These are phyloP conservation scores for Hemileccinum impolitum DNA, from an alignment of 768 basidiomycete genomes.

Conservation along the genomic window DNA sequence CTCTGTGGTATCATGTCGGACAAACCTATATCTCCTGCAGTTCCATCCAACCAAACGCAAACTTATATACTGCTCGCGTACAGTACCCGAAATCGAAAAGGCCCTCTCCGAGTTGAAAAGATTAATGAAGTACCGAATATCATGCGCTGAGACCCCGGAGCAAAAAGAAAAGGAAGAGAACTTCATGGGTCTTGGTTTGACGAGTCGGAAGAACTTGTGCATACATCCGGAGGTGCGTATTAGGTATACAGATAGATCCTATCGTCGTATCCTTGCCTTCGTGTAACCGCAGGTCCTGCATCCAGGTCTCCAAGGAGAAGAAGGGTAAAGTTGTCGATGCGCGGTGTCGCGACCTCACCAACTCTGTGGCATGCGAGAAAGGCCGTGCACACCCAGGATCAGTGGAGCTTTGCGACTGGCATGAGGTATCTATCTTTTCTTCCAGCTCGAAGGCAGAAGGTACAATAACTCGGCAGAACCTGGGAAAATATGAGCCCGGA, in stretches of 20 bases:
- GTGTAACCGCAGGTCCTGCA: not conserved
- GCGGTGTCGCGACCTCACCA: conserved; percentile 92
- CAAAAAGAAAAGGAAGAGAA: conserved; percentile 72
- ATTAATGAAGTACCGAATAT: conserved; percentile 83
- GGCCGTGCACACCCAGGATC: conserved; percentile 85
- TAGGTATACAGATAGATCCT: not conserved
- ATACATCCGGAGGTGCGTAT: conserved; percentile 84
- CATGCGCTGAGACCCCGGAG: conserved; percentile 68
- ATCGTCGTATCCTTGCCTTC: not conserved
- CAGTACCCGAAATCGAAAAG: conserved; percentile 99
- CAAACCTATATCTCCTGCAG: conserved; percentile 38
- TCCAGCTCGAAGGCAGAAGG: not conserved
- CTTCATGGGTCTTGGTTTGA: conserved; percentile 89
- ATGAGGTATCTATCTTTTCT: conserved; percentile 65
- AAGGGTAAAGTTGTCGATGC: conserved; percentile 98
- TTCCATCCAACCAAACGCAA: conserved; percentile 91
- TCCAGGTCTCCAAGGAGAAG: conserved; percentile 93
- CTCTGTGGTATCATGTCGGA: not conserved
- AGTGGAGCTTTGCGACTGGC: conserved; percentile 89
- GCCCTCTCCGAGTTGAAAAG: conserved; percentile 93
- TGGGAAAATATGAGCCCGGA: conserved; percentile 79
- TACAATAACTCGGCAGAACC: conserved; percentile 49
- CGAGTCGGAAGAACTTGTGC: conserved; percentile 94
- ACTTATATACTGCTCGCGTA: conserved; percentile 97
- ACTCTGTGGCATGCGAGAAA: conserved; percentile 76